Percentiles rank a stretch among this genome's conserved stretches.
These are phyloP conservation scores for Cyclanthera cordifolia DNA, from an alignment of 306 rosid genomes.

Conservation along the genomic window DNA sequence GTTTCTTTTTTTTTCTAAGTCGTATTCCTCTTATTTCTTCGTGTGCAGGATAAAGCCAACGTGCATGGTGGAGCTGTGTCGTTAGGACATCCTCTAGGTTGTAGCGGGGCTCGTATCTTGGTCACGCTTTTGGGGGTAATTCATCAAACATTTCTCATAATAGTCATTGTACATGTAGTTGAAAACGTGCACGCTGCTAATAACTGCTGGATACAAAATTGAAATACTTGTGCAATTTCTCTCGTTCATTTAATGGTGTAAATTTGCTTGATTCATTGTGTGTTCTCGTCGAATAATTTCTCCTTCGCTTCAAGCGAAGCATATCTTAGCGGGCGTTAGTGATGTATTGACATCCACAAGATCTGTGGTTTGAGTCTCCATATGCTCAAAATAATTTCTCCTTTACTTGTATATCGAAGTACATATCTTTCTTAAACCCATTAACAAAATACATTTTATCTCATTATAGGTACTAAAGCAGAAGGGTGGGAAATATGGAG, in stretches of 20 bases:
- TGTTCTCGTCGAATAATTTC: neutral
- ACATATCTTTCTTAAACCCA: neutral
- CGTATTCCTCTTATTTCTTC: neutral
- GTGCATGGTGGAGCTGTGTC: constrained; percentile 94
- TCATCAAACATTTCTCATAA: neutral
- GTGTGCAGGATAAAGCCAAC: constrained; percentile 58
- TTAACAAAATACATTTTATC: neutral
- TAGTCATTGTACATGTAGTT: too few species aligned
- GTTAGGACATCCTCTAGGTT: constrained; percentile 98
- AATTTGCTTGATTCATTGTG: neutral
- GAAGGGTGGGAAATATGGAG: constrained; percentile 82
- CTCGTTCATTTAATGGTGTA: neutral
- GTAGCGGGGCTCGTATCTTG: constrained; percentile 96
- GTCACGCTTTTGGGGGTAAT: constrained; percentile 92
- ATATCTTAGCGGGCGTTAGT: too few species aligned
- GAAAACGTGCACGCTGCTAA: too few species aligned
- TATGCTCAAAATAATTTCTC: neutral
- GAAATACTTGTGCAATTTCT: neutral
- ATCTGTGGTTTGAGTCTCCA: too few species aligned
- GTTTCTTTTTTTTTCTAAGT: neutral
- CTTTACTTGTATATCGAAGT: neutral
- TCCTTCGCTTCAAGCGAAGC: too few species aligned
- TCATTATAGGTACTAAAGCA: constrained; percentile 60
- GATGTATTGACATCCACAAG: too few species aligned
- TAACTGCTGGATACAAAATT: too few species aligned